Percentiles rank a stretch among this genome's conserved stretches.
Conservation (phyloP, 2,329 filamentous ascomycete genomes). For the Seiridium cupressi region DNA sequence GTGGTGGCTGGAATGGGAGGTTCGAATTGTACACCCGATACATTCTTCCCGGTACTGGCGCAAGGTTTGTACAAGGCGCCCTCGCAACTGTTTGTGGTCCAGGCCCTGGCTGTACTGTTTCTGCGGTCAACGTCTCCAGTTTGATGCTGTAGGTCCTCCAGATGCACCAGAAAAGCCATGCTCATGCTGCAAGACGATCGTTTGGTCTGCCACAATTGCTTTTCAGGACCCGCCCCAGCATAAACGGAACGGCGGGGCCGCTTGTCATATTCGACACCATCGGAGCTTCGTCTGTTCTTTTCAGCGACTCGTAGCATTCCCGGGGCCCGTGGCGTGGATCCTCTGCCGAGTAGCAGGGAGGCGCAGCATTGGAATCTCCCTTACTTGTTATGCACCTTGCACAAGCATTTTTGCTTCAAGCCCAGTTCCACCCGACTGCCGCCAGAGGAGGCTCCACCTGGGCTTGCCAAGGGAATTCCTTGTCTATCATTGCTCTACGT, state of each 20-base stretch:
- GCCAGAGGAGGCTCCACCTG: not conserved
- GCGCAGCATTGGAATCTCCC: constrained; percentile 22
- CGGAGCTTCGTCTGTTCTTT: constrained; percentile 1
- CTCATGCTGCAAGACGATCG: not conserved
- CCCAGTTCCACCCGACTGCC: not conserved
- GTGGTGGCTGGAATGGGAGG: constrained; percentile 25
- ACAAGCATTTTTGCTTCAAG: constrained; percentile 25
- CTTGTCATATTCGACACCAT: not conserved
- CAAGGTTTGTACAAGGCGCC: constrained; percentile 13
- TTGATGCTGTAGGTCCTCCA: not conserved
- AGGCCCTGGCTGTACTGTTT: constrained; percentile 4
- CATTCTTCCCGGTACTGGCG: constrained; percentile 25
- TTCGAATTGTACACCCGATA: constrained; percentile 14
- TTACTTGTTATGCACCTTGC: constrained; percentile 29
- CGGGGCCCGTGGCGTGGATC: constrained; percentile 8
- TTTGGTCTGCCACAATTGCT: not conserved
- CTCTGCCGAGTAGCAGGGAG: constrained; percentile 1
- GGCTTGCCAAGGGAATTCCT: constrained; percentile 8
- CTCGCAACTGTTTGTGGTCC: constrained; percentile 8
- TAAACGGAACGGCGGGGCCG: not conserved
- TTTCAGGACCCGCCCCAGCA: not conserved
- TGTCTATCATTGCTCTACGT: constrained; percentile 9
- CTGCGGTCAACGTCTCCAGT: not conserved
- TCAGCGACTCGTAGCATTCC: constrained; percentile 1
- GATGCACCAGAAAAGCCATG: not conserved